Evolutionary conservation across 345 rosid species (phyloP).

Genomic region (Moricandia moricandioides): DNA sequence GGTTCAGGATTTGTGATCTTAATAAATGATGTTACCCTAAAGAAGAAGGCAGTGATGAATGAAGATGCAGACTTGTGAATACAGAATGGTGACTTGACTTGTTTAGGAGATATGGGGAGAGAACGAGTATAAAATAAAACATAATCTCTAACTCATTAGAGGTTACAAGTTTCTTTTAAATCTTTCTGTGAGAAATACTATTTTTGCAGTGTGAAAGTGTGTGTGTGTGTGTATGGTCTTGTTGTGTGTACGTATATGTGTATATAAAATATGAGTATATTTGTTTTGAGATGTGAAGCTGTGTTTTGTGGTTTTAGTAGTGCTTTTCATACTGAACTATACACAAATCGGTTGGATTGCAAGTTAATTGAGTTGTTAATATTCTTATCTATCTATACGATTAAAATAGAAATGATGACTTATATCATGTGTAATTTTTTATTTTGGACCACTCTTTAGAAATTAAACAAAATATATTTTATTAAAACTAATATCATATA

Average conservation of each 20-base stretch:
- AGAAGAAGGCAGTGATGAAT: conserved; percentile 3
- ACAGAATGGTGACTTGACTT: conserved; percentile 37
- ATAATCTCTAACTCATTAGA: conserved; percentile 24
- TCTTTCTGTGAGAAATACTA: conserved; percentile 20
- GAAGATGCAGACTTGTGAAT: conserved; percentile 36
- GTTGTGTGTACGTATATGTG: not conserved
- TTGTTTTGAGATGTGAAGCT: not conserved
- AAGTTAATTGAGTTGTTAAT: not conserved
- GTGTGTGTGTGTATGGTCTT: not conserved
- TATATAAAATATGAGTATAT: not conserved
- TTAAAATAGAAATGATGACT: no score
- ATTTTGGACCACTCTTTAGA: no score
- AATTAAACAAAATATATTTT: no score
- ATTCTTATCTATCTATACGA: no score
- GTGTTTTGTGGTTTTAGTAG: not conserved
- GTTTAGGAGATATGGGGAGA: conserved; percentile 33
- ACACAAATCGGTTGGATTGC: not conserved
- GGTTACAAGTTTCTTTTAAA: not conserved
- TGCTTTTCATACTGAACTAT: not conserved
- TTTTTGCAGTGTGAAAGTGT: conserved; percentile 8
- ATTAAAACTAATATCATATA: no score
- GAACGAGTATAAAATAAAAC: conserved; percentile 31
- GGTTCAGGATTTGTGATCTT: conserved; percentile 22
- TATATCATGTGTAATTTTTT: no score
- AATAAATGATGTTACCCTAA: conserved; percentile 21